Base-by-base conservation (phyloP, 495 filamentous ascomycete genomes). In the Sordaria brevicollis region DNA sequence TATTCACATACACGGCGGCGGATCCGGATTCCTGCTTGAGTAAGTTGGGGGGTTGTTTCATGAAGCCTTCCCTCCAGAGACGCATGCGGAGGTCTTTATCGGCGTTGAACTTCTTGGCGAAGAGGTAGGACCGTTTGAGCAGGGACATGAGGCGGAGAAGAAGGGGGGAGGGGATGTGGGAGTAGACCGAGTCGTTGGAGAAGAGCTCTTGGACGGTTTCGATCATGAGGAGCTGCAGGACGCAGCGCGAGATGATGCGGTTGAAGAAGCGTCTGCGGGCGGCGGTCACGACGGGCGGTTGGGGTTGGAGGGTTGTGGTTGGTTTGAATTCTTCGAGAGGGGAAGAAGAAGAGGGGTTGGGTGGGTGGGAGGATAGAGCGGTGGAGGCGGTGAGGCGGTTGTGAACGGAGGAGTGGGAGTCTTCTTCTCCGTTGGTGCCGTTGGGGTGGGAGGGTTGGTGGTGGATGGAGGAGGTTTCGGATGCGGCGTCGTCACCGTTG, bases 41-140 rank as follows among this genome's bases (percentile, higher is more conserved):
- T n/a, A 99, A 81, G 76, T 99, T 99, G 5, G 95, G 95, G 36
- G 96, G 96, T 77, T 97, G 94, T 81, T 97, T 97, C 95, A 99
- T 99, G 86, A 98, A 99, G 7, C 95, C 95, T 76, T 99, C 96
- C 31, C 92, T 84, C 93, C 94, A 98, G 9, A 99, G 83, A 39
- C 93, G 87, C 89, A 96, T 96, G 21, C 95, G 88, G 34, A 99
- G 83, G 71, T 97, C 96, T 78, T 97, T 96, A 81, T 99, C 93
- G 70, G 90, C 91, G 79, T 99, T 99, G 85, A 99, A 99, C 71
- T 90, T 91, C 78, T 94, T 94, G 13, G 96, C 95, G 72, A 99
- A 99, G 35, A 92, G 88, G 81, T 96, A 98, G 49, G 90, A 93
- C 81, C 95, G 94, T 80, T 97, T 98, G 21, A 99, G 81, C 5